Conservation (phyloP, 2,329 filamentous ascomycete genomes). For the Neopestalotiopsis clavispora region DNA sequence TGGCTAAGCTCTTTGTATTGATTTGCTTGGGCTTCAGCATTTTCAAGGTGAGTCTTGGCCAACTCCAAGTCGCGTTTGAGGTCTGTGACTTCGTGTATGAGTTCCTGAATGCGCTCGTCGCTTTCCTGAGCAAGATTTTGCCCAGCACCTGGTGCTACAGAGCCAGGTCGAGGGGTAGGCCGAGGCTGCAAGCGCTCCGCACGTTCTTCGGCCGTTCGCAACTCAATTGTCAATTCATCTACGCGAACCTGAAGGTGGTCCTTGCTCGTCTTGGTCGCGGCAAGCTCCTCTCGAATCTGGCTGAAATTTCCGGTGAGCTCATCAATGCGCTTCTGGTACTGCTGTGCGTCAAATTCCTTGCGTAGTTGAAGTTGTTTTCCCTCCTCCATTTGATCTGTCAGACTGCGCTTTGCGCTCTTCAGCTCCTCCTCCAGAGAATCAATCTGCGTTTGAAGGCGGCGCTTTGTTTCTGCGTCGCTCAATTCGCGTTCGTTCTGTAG, state of each 20-base stretch:
- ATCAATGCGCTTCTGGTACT: constrained; percentile 89
- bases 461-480: constrained; percentile 78
- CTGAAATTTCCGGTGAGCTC: constrained; percentile 83
- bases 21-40: constrained; percentile 79
- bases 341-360: constrained; percentile 88
- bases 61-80: constrained; percentile 87
- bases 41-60: constrained; percentile 78
- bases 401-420: constrained; percentile 77
- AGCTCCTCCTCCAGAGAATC: constrained; percentile 83
- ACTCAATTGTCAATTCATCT: constrained; percentile 85
- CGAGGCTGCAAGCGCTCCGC: constrained; percentile 81
- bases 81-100: constrained; percentile 83
- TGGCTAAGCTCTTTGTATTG: constrained; percentile 90
- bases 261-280: constrained; percentile 82
- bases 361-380: constrained; percentile 80
- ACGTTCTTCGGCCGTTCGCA: constrained; percentile 88
- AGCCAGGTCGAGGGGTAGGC: constrained; percentile 65
- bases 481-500: constrained; percentile 92
- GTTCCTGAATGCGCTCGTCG: constrained; percentile 74
- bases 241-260: constrained; percentile 90
- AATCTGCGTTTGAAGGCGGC: constrained; percentile 77
- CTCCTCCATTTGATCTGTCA: constrained; percentile 83
- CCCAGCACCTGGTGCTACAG: constrained; percentile 44
- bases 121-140: constrained; percentile 49
- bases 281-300: constrained; percentile 83